phyloP scores from a whole-genome alignment of 73 alveolate species.

The Chromera velia region DNA sequence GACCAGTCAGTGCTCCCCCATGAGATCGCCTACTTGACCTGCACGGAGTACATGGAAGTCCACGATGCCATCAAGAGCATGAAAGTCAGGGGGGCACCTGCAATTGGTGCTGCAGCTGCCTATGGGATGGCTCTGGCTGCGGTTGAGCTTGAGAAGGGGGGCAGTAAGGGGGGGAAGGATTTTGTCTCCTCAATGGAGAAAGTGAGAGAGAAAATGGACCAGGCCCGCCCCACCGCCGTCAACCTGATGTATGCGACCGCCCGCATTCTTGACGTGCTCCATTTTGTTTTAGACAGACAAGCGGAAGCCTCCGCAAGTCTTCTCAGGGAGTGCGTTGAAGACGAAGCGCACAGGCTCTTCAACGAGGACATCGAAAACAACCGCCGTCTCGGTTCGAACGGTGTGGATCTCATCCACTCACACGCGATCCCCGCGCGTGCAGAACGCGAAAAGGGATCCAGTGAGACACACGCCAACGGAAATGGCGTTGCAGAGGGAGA shows the following conservation, averaged over 20 bases:
- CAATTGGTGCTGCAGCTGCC: neutral
- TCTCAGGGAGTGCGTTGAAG: neutral
- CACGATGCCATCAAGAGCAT: neutral
- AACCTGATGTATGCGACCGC: neutral
- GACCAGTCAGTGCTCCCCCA: no score
- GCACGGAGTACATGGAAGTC: no score
- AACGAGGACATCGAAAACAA: neutral
- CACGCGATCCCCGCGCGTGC: neutral
- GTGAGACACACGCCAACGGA: no score
- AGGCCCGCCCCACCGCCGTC: neutral
- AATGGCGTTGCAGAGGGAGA: neutral
- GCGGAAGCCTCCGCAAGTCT: neutral
- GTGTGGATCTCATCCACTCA: neutral
- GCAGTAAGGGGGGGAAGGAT: neutral
- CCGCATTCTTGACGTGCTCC: neutral
- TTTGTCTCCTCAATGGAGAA: no score
- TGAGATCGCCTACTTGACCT: no score
- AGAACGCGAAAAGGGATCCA: neutral
- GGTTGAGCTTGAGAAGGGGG: neutral
- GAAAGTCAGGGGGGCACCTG: neutral
- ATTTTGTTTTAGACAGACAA: neutral
- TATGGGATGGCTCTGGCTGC: neutral
- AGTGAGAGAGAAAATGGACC: no score
- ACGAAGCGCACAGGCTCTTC: neutral
- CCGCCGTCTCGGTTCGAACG: neutral